These are phyloP conservation scores for Cetradonia linearis DNA, from an alignment of 495 filamentous ascomycete genomes.

Conservation along the genomic window DNA sequence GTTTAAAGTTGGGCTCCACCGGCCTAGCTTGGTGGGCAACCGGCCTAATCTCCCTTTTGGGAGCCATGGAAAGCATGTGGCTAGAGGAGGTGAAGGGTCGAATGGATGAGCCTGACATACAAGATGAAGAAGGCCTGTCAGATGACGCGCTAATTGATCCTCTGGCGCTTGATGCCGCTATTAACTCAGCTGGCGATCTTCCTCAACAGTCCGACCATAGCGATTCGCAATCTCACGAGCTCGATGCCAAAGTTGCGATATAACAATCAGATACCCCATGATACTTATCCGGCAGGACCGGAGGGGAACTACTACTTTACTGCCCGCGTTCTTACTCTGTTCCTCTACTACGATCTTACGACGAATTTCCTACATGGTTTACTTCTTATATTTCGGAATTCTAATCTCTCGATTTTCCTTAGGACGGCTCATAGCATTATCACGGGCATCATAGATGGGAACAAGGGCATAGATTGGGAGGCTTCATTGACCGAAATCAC, in stretches of 20 bases:
- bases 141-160: conserved; percentile 22
- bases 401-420: not conserved
- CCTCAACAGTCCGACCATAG: conserved; percentile 1
- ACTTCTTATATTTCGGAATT: not conserved
- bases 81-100: conserved; percentile 35
- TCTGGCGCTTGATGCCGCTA: conserved; percentile 23
- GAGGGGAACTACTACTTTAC: not conserved
- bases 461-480: conserved; percentile 4
- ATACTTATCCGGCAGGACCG: not conserved
- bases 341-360: not conserved
- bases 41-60: conserved; percentile 61
- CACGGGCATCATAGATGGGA: not conserved
- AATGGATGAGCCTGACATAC: conserved; percentile 10
- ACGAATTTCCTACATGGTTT: not conserved
- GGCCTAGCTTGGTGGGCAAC: conserved; percentile 90
- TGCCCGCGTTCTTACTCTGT: not conserved
- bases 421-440: not conserved
- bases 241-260: conserved; percentile 6
- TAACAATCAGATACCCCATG: not conserved
- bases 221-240: conserved; percentile 3
- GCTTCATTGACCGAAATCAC: not conserved
- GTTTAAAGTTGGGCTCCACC: conserved; percentile 67
- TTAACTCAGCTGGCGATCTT: conserved; percentile 15
- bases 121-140: conserved; percentile 13
- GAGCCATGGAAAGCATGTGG: conserved; percentile 50